Conservation (phyloP, 495 filamentous ascomycete species). For the Neurospora africana region DNA sequence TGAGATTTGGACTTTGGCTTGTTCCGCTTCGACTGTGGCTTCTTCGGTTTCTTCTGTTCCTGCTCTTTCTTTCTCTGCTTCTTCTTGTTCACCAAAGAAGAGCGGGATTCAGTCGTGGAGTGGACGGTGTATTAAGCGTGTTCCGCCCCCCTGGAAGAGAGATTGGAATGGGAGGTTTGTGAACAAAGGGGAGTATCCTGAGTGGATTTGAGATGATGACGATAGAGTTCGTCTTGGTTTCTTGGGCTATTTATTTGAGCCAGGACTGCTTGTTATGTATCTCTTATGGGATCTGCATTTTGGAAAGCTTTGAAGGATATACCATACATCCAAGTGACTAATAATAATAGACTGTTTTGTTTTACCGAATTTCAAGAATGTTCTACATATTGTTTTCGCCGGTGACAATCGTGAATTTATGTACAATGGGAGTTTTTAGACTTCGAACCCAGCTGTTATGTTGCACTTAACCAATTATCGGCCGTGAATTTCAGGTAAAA, state of each 20-base stretch:
- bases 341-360: background rate
- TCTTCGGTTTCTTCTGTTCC: background rate
- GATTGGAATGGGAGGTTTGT: background rate
- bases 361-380: background rate
- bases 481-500: background rate
- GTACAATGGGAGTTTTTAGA: too few relatives aligned
- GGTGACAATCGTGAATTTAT: background rate
- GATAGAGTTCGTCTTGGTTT: background rate
- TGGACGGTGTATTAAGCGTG: background rate
- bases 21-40: background rate
- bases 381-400: background rate
- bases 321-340: background rate
- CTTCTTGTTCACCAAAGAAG: background rate
- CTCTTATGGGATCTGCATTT: background rate
- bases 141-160: background rate
- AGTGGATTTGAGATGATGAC: background rate
- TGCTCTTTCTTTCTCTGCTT: background rate
- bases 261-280: background rate
- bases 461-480: background rate
- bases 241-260: background rate
- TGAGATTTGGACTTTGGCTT: background rate
- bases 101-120: background rate
- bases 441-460: rapidly evolving
- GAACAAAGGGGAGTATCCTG: background rate
- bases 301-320: background rate